These are phyloP conservation scores for Ogataea wickerhamii DNA, from an alignment of 805 yeast genomes.

Conservation along the genomic window DNA sequence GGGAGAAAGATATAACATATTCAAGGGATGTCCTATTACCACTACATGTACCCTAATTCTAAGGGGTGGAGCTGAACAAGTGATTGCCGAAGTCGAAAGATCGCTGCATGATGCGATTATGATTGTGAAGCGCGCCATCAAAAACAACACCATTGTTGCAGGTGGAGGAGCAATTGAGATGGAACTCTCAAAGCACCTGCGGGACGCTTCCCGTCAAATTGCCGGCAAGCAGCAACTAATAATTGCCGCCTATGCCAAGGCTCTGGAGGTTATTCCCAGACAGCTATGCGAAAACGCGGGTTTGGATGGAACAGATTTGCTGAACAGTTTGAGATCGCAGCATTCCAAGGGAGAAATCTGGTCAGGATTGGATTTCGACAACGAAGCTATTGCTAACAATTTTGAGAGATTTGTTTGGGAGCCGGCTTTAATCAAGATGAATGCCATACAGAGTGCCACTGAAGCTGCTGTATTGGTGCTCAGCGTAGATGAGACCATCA, in stretches of 20 bases:
- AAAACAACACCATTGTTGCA: conserved; percentile 84
- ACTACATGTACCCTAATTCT: conserved; percentile 89
- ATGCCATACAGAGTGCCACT: conserved; percentile 93
- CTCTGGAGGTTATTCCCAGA: conserved; percentile 93
- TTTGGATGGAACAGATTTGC: conserved; percentile 91
- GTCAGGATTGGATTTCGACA: conserved; percentile 90
- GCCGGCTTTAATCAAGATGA: conserved; percentile 89
- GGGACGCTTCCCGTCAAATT: conserved; percentile 82
- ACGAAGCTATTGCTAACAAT: conserved; percentile 79
- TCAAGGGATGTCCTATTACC: conserved; percentile 88
- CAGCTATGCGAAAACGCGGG: conserved; percentile 99
- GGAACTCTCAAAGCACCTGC: conserved; percentile 86
- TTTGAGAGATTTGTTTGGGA: conserved; percentile 93
- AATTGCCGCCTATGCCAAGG: conserved; percentile 88
- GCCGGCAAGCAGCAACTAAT: conserved; percentile 96
- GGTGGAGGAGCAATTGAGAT: conserved; percentile 99
- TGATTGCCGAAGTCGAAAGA: conserved; percentile 96
- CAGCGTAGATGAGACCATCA: conserved; percentile 94
- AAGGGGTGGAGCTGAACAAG: conserved; percentile 99
- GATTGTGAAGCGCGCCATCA: conserved; percentile 94
- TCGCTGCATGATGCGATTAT: conserved; percentile 97
- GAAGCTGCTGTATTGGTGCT: conserved; percentile 93
- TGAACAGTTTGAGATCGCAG: conserved; percentile 85
- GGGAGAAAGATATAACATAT: conserved; percentile 88
- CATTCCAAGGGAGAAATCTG: conserved; percentile 92